These are phyloP conservation scores for Datura wrightii DNA, from an alignment of 257 asterid species.

Conservation along the genomic window DNA sequence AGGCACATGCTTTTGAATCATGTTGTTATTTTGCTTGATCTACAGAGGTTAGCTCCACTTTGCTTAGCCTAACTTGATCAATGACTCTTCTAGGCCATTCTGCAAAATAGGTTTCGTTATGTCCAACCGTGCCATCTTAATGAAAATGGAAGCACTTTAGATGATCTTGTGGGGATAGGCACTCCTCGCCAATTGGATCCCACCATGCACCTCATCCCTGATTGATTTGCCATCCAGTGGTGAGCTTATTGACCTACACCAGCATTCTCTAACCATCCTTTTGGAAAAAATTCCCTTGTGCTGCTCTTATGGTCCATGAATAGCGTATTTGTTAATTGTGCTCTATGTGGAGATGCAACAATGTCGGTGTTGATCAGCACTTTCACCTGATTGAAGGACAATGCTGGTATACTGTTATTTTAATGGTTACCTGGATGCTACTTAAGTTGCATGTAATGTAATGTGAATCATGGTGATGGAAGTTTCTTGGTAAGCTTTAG, in stretches of 20 bases:
- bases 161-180: constrained; percentile 39
- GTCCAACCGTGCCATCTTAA: constrained; percentile 46
- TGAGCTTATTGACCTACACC: constrained; percentile 43
- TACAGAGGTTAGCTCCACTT: constrained; percentile 32
- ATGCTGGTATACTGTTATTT: neutral
- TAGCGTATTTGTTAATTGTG: constrained; percentile 48
- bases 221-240: constrained; percentile 47
- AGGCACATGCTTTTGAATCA: constrained; percentile 28
- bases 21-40: constrained; percentile 24
- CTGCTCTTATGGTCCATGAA: constrained; percentile 45
- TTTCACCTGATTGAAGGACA: constrained; percentile 35
- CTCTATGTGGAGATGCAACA: constrained; percentile 51
- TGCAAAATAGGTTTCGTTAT: constrained; percentile 44
- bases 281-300: constrained; percentile 51
- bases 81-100: constrained; percentile 47
- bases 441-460: neutral
- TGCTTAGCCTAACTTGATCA: constrained; percentile 33
- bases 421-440: neutral
- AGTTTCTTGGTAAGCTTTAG: constrained; percentile 13
- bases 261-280: constrained; percentile 47
- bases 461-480: neutral
- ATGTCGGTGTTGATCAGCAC: constrained; percentile 42
- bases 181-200: constrained; percentile 42
- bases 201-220: constrained; percentile 57
- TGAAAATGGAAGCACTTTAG: constrained; percentile 40